A percentile compares a stretch with the other conserved stretches of the same genome.
phyloP scores from a whole-genome alignment of 345 rosid species.

The Combretum micranthum region DNA sequence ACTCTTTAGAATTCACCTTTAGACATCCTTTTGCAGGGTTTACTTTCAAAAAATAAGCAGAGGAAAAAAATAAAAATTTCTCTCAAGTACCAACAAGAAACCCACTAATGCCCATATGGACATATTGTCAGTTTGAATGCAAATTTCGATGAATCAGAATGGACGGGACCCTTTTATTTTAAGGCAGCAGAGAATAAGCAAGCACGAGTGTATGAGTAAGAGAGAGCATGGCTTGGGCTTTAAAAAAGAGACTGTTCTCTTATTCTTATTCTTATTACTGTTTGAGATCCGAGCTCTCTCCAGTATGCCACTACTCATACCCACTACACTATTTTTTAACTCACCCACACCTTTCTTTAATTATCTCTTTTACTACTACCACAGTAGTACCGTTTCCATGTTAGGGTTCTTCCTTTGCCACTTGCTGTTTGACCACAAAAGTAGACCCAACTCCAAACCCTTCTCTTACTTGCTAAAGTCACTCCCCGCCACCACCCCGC shows the following conservation, averaged over 20 bases:
- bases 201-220: constrained; percentile 10
- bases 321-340: constrained; percentile 22
- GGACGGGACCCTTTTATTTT: background rate
- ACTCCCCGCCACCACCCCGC: no score
- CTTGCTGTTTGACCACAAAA: no score
- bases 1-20: constrained; percentile 17
- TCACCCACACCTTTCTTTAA: background rate
- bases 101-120: constrained; percentile 15
- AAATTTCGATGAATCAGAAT: constrained; percentile 14
- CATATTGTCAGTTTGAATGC: constrained; percentile 23
- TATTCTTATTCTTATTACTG: constrained; percentile 3
- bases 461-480: no score
- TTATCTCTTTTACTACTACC: background rate
- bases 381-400: background rate
- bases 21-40: constrained; percentile 18
- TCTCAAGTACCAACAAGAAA: background rate
- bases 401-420: no score
- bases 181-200: background rate
- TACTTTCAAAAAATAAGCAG: constrained; percentile 7
- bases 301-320: constrained; percentile 31
- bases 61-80: constrained; percentile 5
- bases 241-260: constrained; percentile 3
- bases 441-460: no score
- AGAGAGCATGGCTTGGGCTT: background rate
- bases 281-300: constrained; percentile 53